Evolutionary conservation across 2,329 filamentous ascomycete species (phyloP).

Genomic region (Cladosporium oxysporum): DNA sequence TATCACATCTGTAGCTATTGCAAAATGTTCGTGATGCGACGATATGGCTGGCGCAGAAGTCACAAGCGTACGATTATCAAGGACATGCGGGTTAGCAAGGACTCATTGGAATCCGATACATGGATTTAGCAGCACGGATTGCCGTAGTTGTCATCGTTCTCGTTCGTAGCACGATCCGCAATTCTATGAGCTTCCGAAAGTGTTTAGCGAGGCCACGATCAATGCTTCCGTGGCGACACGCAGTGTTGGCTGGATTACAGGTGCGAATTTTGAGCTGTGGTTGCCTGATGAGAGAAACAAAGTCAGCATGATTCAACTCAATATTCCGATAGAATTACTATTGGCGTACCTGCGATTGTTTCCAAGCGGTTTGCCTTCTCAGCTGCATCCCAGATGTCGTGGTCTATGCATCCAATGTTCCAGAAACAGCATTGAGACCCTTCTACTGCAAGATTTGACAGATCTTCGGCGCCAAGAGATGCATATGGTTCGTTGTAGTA

Average conservation of each 20-base stretch:
- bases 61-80: no score
- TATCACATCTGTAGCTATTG: no score
- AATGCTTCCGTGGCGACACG: conserved; percentile 41
- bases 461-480: conserved; percentile 54
- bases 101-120: no score
- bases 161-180: no score
- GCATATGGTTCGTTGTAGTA: conserved; percentile 37
- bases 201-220: conserved; percentile 27
- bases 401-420: conserved; percentile 54
- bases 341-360: conserved; percentile 45
- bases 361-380: conserved; percentile 24
- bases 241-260: conserved; percentile 59
- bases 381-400: conserved; percentile 5
- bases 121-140: no score
- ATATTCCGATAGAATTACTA: conserved; percentile 33
- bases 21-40: no score
- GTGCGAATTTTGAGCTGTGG: conserved; percentile 59
- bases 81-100: no score
- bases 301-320: not conserved
- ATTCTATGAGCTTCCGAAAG: not conserved
- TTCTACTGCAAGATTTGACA: conserved; percentile 51
- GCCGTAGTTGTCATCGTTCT: no score
- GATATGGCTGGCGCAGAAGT: no score
- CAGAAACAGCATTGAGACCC: conserved; percentile 55
- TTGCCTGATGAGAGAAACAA: conserved; percentile 38